Evolutionary conservation across 78 protist species (phyloP).

Genomic region (Dictyostelium brefeldianum): DNA sequence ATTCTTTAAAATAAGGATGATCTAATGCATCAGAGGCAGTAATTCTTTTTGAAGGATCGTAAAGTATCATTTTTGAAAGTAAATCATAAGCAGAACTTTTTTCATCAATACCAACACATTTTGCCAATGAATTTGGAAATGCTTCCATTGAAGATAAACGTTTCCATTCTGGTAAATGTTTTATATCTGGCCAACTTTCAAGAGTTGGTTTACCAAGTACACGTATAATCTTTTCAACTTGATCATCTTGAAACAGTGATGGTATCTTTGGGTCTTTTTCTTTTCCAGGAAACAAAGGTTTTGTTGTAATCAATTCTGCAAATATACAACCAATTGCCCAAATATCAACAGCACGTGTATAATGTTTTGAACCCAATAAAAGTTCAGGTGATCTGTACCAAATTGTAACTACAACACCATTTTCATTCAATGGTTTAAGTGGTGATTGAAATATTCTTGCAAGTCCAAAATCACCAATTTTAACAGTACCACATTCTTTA

Average conservation of each 20-base stretch:
- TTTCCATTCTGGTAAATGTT: constrained; percentile 74
- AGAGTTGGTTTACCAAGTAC: constrained; percentile 84
- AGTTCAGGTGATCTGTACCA: constrained; percentile 98
- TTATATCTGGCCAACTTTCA: constrained; percentile 77
- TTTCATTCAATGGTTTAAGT: constrained; percentile 53
- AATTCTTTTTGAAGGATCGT: constrained; percentile 89
- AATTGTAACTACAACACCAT: constrained; percentile 95
- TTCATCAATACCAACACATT: constrained; percentile 45
- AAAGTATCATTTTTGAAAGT: constrained; percentile 78
- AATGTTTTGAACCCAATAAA: constrained; percentile 93
- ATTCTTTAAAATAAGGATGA: constrained; percentile 91
- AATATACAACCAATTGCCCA: constrained; percentile 95
- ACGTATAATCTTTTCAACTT: constrained; percentile 83
- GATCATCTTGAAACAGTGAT: constrained; percentile 87
- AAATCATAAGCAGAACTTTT: constrained; percentile 57
- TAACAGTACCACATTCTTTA: constrained; percentile 76
- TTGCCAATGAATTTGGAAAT: constrained; percentile 32
- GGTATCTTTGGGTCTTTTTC: constrained; percentile 68
- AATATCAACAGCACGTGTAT: constrained; percentile 92
- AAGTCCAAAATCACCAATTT: constrained; percentile 92
- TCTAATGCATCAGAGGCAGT: constrained; percentile 89
- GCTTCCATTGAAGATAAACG: not conserved
- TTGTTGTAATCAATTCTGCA: constrained; percentile 87
- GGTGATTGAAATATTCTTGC: constrained; percentile 90
- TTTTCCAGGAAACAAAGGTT: constrained; percentile 89